A percentile compares a stretch with the other conserved stretches of the same genome.
Conservation (phyloP, 2,329 filamentous ascomycete species). For the Cercospora canescens region DNA sequence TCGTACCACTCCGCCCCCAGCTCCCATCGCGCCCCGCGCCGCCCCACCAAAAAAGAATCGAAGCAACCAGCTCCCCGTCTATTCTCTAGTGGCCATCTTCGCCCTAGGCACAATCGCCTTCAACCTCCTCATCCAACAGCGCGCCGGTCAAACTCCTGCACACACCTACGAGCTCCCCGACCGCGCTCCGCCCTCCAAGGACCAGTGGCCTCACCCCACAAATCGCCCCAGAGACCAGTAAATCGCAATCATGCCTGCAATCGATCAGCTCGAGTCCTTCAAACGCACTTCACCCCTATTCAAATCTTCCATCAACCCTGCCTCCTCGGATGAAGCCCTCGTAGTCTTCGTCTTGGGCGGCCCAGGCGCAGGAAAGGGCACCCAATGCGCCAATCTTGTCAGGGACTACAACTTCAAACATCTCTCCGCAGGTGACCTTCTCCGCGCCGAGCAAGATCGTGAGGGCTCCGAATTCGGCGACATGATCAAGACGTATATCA, state of each 20-base stretch:
- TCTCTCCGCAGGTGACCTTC: conserved; percentile 87
- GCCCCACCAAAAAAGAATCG: conserved; percentile 11
- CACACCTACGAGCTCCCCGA: conserved; percentile 32
- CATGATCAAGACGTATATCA: conserved; percentile 91
- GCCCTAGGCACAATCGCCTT: conserved; percentile 47
- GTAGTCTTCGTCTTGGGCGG: conserved; percentile 96
- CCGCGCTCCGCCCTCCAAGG: conserved; percentile 28
- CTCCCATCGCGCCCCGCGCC: conserved; percentile 16
- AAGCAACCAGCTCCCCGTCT: conserved; percentile 42
- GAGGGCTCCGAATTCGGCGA: conserved; percentile 85
- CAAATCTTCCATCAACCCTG: conserved; percentile 50
- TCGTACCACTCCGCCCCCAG: conserved; percentile 8
- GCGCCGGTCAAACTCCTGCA: conserved; percentile 34
- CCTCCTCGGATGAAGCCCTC: conserved; percentile 63
- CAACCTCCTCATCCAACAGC: conserved; percentile 47
- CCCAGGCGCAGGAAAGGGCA: conserved; percentile 93
- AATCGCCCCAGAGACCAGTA: conserved; percentile 32
- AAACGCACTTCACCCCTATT: conserved; percentile 71
- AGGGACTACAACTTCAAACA: conserved; percentile 88
- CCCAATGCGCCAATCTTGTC: conserved; percentile 88
- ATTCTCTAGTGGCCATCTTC: conserved; percentile 51
- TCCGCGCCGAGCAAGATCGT: conserved; percentile 90
- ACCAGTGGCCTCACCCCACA: conserved; percentile 32
- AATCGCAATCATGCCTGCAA: conserved; percentile 52
- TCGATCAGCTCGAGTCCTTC: conserved; percentile 61